phyloP scores from a whole-genome alignment of 441 rosid species.

The Breynia disticha region DNA sequence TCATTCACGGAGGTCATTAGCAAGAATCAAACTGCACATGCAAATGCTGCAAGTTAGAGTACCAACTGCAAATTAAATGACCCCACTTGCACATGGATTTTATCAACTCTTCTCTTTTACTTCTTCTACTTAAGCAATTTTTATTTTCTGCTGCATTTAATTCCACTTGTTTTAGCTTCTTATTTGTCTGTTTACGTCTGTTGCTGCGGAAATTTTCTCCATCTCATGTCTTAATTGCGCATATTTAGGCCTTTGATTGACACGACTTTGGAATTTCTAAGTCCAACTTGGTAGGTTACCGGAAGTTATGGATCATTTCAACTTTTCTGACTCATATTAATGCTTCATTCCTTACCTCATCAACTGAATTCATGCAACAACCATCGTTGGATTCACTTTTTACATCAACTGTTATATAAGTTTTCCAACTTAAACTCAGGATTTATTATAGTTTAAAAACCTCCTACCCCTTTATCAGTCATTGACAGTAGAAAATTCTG shows the following conservation, averaged over 20 bases:
- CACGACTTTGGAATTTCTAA: background rate
- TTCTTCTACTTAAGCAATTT: background rate
- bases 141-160: background rate
- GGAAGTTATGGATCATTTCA: background rate
- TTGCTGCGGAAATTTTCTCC: conserved; percentile 8
- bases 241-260: conserved; percentile 5
- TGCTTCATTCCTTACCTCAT: background rate
- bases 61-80: conserved; percentile 26
- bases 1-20: conserved; percentile 7
- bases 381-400: no score
- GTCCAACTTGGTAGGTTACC: background rate
- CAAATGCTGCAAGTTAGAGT: conserved; percentile 40
- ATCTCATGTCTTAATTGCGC: no score
- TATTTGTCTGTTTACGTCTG: conserved; percentile 2
- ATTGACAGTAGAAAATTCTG: no score
- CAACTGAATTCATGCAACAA: background rate
- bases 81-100: conserved; percentile 49
- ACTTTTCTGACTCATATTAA: background rate
- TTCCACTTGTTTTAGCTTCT: no score
- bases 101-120: conserved; percentile 13
- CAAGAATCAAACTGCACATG: conserved; percentile 47
- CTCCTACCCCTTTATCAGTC: no score
- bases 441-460: no score
- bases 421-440: no score
- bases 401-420: no score